A percentile compares a stretch with the other conserved stretches of the same genome.
Conservation (phyloP, 139 green algal genomes). For the Zygnema circumcarinatum region DNA sequence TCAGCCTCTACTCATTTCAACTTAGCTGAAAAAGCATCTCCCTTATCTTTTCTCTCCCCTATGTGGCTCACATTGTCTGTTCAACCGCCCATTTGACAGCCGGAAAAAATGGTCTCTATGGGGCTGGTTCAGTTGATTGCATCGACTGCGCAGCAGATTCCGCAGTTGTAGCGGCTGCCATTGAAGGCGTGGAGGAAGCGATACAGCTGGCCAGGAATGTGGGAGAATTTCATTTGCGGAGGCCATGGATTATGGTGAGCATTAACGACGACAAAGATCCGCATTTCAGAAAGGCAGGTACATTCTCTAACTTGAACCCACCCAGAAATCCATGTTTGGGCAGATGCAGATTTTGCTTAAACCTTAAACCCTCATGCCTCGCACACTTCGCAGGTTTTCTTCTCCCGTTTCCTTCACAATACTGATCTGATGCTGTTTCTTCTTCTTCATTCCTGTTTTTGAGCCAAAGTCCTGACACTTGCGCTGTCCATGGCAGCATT, state of each 20-base stretch:
- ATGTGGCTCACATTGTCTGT: too few species aligned
- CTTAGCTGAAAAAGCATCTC: too few species aligned
- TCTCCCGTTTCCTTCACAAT: not conserved
- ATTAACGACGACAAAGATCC: slow-evolving; percentile 63
- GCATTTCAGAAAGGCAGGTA: slow-evolving; percentile 60
- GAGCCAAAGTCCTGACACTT: not conserved
- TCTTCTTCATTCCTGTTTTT: not conserved
- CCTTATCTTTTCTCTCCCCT: too few species aligned
- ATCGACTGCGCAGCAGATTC: slow-evolving; percentile 61
- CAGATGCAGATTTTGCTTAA: too few species aligned
- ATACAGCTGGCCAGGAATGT: not conserved
- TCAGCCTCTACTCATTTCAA: too few species aligned
- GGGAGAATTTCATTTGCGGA: not conserved
- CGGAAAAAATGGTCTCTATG: not conserved
- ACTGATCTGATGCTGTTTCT: not conserved
- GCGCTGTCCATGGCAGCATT: too few species aligned
- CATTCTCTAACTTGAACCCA: not conserved
- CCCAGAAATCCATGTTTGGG: too few species aligned
- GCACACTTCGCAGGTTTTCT: too few species aligned
- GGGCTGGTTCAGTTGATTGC: slow-evolving; percentile 51
- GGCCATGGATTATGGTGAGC: slow-evolving; percentile 63
- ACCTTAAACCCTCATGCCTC: too few species aligned
- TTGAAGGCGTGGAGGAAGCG: slow-evolving; percentile 47
- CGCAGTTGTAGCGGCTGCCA: slow-evolving; percentile 49
- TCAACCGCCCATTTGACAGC: too few species aligned